Evolutionary conservation across 2,329 filamentous ascomycete genomes (phyloP).

Genomic region (Rutstroemia sydowiana): DNA sequence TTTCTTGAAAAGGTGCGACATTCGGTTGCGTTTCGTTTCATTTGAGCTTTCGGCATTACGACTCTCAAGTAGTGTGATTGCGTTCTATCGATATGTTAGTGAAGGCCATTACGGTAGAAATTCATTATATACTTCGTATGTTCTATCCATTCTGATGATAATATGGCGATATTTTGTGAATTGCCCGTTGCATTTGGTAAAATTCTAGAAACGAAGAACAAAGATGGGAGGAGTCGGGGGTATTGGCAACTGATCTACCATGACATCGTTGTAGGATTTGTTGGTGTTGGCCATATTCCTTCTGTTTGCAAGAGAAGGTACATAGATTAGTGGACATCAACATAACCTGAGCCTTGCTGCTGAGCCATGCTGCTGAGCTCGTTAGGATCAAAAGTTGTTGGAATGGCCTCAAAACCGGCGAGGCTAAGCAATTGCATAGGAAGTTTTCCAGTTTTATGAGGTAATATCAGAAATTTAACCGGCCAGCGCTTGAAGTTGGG

Average conservation of each 20-base stretch:
- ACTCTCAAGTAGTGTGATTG: neutral
- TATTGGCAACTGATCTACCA: neutral
- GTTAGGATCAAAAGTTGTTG: neutral
- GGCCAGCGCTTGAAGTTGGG: too few relatives aligned
- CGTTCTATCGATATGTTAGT: neutral
- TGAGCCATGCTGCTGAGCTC: neutral
- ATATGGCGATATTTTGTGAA: neutral
- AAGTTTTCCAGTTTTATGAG: too few relatives aligned
- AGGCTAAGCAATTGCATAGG: neutral
- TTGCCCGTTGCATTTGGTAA: too few relatives aligned
- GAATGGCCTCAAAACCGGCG: neutral
- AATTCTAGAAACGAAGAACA: neutral
- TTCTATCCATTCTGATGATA: neutral
- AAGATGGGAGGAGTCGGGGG: neutral
- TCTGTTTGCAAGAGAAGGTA: neutral
- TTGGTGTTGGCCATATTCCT: neutral
- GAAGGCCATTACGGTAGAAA: accelerated
- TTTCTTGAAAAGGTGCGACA: neutral
- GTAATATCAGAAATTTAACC: too few relatives aligned
- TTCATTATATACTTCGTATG: neutral
- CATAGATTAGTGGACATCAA: neutral
- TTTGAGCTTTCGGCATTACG: neutral
- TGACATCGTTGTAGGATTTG: neutral
- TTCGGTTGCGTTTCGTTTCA: neutral
- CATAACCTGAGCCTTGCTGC: neutral